phyloP scores from a whole-genome alignment of 2,329 filamentous ascomycete species.

The Canariomyces notabilis region DNA sequence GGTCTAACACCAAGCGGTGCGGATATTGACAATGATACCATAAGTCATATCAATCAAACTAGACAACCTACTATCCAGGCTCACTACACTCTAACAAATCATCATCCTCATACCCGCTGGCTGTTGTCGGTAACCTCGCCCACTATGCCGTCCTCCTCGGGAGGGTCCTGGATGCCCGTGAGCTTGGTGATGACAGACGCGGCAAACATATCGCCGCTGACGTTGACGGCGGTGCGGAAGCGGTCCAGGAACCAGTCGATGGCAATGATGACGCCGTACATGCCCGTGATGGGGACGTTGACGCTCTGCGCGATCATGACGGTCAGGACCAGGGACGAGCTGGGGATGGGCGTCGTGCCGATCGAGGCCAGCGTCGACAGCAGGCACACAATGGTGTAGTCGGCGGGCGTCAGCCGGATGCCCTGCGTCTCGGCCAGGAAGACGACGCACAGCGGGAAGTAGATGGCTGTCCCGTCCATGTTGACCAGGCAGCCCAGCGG shows the following conservation, averaged over 20 bases:
- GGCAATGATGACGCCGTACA: slow-evolving; percentile 40
- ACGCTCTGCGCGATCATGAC: slow-evolving; percentile 44
- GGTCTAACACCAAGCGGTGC: too few relatives aligned
- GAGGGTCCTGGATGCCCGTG: slow-evolving; percentile 34
- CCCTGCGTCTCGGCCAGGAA: slow-evolving; percentile 49
- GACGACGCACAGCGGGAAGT: slow-evolving; percentile 49
- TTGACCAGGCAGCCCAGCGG: slow-evolving; percentile 47
- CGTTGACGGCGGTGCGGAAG: slow-evolving; percentile 48
- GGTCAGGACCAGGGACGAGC: slow-evolving; percentile 45
- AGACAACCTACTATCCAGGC: too few relatives aligned
- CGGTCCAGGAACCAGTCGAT: slow-evolving; percentile 54
- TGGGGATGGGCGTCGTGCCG: slow-evolving; percentile 50
- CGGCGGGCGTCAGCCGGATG: slow-evolving; percentile 35
- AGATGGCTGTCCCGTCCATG: slow-evolving; percentile 51
- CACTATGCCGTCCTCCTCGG: too few relatives aligned
- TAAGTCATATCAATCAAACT: too few relatives aligned
- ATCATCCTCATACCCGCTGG: too few relatives aligned
- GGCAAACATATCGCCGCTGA: slow-evolving; percentile 46
- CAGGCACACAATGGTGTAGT: slow-evolving; percentile 46
- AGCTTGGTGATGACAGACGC: slow-evolving; percentile 36
- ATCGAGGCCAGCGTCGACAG: slow-evolving; percentile 48
- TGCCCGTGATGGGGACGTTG: slow-evolving; percentile 37
- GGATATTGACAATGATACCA: too few relatives aligned
- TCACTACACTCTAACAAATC: too few relatives aligned
- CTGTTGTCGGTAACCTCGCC: too few relatives aligned